Evolutionary conservation across 495 filamentous ascomycete species (phyloP).

Genomic region (Podospora anserina): DNA sequence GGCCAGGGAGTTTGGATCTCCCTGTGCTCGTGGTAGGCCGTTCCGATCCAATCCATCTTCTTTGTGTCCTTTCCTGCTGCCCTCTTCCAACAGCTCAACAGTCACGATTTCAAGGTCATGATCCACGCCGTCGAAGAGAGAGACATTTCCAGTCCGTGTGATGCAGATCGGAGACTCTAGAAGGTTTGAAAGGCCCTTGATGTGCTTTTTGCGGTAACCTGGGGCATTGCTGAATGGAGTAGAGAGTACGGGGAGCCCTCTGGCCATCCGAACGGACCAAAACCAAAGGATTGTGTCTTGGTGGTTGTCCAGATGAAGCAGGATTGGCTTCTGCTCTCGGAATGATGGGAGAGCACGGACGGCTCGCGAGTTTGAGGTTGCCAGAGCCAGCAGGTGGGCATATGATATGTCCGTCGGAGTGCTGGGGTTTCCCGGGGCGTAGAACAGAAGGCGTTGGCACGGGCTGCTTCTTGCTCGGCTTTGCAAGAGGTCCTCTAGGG

Average conservation of each 20-base stretch:
- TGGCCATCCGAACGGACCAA: conserved; percentile 44
- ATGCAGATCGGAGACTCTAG: conserved; percentile 16
- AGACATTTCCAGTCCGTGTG: neutral
- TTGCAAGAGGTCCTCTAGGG: too few species aligned
- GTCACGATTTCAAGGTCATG: neutral
- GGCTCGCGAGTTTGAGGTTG: too few species aligned
- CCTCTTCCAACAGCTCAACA: too few species aligned
- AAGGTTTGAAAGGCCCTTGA: conserved; percentile 19
- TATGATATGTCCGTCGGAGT: too few species aligned
- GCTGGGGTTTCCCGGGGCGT: too few species aligned
- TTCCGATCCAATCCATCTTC: neutral
- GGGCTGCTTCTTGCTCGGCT: too few species aligned
- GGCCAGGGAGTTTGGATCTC: neutral
- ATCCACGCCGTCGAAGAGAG: neutral
- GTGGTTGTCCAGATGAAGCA: conserved; percentile 43
- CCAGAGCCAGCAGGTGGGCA: too few species aligned
- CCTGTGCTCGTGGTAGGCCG: neutral
- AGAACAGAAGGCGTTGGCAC: too few species aligned
- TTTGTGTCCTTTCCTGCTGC: too few species aligned
- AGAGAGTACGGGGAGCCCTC: conserved; percentile 41
- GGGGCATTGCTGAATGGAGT: conserved; percentile 37
- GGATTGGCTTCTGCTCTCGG: neutral
- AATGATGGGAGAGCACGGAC: too few species aligned
- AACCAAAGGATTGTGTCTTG: conserved; percentile 43
- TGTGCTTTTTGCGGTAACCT: conserved; percentile 33